Conservation (phyloP, 352 stramenopile genomes). For the Globisporangium spinosum region DNA sequence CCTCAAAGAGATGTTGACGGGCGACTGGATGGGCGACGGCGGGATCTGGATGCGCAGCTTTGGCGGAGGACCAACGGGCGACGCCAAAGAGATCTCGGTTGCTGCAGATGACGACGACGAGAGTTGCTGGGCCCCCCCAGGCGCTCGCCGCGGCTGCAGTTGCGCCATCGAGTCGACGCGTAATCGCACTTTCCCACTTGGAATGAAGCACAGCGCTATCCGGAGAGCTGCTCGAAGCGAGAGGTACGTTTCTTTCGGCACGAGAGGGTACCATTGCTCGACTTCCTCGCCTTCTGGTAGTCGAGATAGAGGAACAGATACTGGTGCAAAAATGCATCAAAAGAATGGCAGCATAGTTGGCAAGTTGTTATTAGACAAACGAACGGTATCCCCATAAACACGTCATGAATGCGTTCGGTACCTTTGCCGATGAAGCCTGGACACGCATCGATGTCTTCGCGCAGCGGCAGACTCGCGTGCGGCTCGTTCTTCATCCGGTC, state of each 20-base stretch:
- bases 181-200: slow-evolving; percentile 24
- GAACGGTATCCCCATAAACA: not conserved
- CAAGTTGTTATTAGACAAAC: not conserved
- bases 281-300: slow-evolving; percentile 76
- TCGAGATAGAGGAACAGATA: slow-evolving; percentile 54
- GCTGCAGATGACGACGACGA: slow-evolving; percentile 12
- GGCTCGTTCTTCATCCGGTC: slow-evolving; percentile 55
- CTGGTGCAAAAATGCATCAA: slow-evolving; percentile 16
- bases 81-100: slow-evolving; percentile 35
- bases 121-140: not conserved
- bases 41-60: slow-evolving; percentile 15
- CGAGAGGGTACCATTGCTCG: slow-evolving; percentile 82
- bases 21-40: slow-evolving; percentile 6
- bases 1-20: slow-evolving; percentile 35
- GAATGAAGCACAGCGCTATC: slow-evolving; percentile 68
- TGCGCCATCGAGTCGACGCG: slow-evolving; percentile 22
- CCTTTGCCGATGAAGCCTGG: slow-evolving; percentile 78
- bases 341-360: not conserved
- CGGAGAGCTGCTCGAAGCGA: slow-evolving; percentile 60
- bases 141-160: slow-evolving; percentile 19
- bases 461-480: slow-evolving; percentile 36
- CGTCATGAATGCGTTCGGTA: slow-evolving; percentile 8
- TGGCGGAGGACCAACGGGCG: slow-evolving; percentile 22
- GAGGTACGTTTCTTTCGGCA: slow-evolving; percentile 43
- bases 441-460: slow-evolving; percentile 38